phyloP scores from a whole-genome alignment of 2,329 filamentous ascomycete species.

The Pseudogymnoascus sp. region DNA sequence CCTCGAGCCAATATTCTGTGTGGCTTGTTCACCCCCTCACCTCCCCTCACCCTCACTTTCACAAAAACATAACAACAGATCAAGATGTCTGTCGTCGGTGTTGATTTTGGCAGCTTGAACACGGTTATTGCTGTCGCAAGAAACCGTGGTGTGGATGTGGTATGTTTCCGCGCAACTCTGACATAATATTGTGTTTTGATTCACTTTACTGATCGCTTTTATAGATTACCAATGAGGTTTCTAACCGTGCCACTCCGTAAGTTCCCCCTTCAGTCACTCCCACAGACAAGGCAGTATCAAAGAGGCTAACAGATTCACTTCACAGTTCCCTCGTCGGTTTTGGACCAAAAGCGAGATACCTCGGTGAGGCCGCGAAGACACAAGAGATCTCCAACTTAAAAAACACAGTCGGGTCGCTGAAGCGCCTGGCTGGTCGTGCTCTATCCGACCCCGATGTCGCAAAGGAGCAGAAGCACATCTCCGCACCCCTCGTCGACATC shows the following conservation, averaged over 20 bases:
- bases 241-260: conserved; percentile 96
- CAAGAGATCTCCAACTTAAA: conserved; percentile 99
- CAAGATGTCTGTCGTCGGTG: conserved; percentile 25
- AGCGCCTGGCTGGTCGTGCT: conserved; percentile 82
- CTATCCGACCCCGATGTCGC: conserved; percentile 87
- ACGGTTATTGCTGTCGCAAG: conserved; percentile 95
- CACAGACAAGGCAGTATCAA: neutral
- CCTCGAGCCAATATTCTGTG: conserved; percentile 3
- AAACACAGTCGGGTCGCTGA: conserved; percentile 91
- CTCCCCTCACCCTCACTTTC: conserved; percentile 4
- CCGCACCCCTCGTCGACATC: conserved; percentile 78
- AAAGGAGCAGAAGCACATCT: conserved; percentile 86
- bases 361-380: conserved; percentile 94
- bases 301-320: conserved; percentile 15
- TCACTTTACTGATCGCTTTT: conserved; percentile 28
- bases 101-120: conserved; percentile 91
- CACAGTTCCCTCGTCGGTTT: conserved; percentile 86
- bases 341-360: conserved; percentile 84
- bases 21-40: conserved; percentile 8
- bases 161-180: conserved; percentile 47
- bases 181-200: conserved; percentile 15
- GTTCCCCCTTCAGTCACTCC: conserved; percentile 33
- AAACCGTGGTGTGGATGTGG: conserved; percentile 98
- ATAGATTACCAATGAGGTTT: conserved; percentile 97
- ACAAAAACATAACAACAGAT: neutral